Conservation (phyloP, 371 early-diverging fungal genomes). For the Catenaria anguillulae region DNA sequence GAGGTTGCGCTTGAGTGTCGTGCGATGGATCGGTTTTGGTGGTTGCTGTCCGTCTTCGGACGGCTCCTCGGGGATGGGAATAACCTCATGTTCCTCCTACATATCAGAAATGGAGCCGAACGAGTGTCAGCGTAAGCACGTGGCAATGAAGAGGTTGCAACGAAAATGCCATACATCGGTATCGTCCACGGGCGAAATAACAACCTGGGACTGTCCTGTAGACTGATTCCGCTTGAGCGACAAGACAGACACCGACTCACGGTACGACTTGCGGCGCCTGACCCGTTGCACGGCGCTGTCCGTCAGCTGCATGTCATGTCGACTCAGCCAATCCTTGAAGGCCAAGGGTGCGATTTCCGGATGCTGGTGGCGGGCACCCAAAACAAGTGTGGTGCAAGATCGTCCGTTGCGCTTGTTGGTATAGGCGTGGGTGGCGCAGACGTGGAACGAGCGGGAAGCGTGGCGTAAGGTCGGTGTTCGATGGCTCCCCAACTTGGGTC, state of each 20-base stretch:
- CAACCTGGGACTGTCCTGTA: background rate
- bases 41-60: background rate
- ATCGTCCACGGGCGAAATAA: background rate
- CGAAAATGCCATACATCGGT: background rate
- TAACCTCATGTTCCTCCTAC: background rate
- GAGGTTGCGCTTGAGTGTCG: background rate
- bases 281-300: background rate
- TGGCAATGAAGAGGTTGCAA: too few species aligned
- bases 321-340: slow-evolving; percentile 25
- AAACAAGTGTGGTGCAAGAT: slow-evolving; percentile 6
- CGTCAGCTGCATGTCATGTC: slow-evolving; percentile 23
- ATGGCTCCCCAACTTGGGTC: too few species aligned
- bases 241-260: background rate
- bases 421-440: too few species aligned
- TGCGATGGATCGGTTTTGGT: background rate
- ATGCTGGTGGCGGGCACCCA: slow-evolving; percentile 31
- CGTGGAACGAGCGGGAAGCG: too few species aligned
- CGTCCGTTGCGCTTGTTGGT: too few species aligned
- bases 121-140: too few species aligned
- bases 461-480: too few species aligned
- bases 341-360: slow-evolving; percentile 30
- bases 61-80: background rate
- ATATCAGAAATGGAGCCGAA: too few species aligned
- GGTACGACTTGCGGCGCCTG: slow-evolving; percentile 1
- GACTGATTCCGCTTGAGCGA: background rate